Evolutionary conservation across 768 basidiomycete genomes (phyloP).

Genomic region (Russula griseocarnosa): DNA sequence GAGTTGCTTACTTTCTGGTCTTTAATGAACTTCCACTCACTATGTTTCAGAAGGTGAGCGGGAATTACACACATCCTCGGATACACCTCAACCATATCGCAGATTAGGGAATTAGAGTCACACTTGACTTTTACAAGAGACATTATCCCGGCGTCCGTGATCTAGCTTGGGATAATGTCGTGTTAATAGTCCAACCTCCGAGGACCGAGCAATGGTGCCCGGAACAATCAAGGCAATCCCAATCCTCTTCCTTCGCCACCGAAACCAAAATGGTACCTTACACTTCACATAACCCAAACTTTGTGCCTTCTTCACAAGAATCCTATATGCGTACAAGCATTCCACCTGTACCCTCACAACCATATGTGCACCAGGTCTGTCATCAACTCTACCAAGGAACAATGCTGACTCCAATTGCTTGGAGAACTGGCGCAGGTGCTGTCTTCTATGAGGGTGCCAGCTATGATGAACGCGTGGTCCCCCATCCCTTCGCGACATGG

Average conservation of each 20-base stretch:
- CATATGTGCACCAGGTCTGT: conserved; percentile 22
- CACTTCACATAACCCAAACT: conserved; percentile 20
- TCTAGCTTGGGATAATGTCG: conserved; percentile 12
- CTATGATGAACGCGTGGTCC: conserved; percentile 23
- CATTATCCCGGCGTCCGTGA: conserved; percentile 21
- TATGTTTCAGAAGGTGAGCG: conserved; percentile 20
- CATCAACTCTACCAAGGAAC: neutral
- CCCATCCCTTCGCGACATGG: conserved; percentile 12
- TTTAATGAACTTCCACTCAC: neutral
- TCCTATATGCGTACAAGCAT: conserved; percentile 19
- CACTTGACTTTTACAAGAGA: conserved; percentile 17
- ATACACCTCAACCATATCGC: conserved; percentile 9
- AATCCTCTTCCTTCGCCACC: conserved; percentile 23
- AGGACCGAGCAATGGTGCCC: conserved; percentile 14
- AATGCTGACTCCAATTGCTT: neutral
- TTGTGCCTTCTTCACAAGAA: conserved; percentile 18
- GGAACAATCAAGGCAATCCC: conserved; percentile 3
- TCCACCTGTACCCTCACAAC: conserved; percentile 12
- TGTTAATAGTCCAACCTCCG: neutral
- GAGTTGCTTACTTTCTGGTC: neutral
- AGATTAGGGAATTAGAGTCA: conserved; percentile 18
- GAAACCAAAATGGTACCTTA: conserved; percentile 16
- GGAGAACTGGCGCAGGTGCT: conserved; percentile 20
- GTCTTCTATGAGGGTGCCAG: conserved; percentile 22
- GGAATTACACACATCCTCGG: neutral